Base-by-base conservation (phyloP, 2,329 filamentous ascomycete genomes). In the Sporothrix pseudoabietina region DNA sequence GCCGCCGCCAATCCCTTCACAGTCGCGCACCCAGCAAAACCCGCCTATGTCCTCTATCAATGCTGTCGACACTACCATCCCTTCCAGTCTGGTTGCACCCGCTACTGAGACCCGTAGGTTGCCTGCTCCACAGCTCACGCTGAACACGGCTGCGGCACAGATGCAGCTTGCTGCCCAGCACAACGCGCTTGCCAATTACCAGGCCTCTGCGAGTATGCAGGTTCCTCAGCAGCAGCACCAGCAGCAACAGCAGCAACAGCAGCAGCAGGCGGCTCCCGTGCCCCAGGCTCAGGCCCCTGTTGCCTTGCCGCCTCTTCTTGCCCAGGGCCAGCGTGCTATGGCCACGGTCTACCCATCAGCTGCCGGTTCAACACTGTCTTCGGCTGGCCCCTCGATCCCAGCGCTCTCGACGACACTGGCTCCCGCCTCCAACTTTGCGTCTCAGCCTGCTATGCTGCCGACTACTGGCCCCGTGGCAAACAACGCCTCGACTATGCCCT, bases 111-210 rank as follows among this genome's bases (percentile, higher is more conserved):
- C 81, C 0, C 77, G 80, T 19, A 87, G 92, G 57, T 84, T 94
- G 16, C 89, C 92, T 19, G 86, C 91, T 3, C 92, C 92, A 32
- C 92, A 91, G 75, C 85, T 94, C n/a, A 88, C 90, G 9, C 83
- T 92, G 59, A 87, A 91, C 71, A 89, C 89, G 2, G 83, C 81
- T 73, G 78, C 82, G 44, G 41, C 71, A 6, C 74, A 75, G 22
- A 30, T 57, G 16, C 61, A 71, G 4, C 10, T 47, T 3, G 54
- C 61, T 3, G 19, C 19, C 5, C 68, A 57, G 49, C 65, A 52
- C 35, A 71, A 16, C 39, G 35, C 59, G 14, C 22, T 41, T 26
- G 63, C 54, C 44, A 52, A 30, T 22, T 65, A 57, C 30, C 55
- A 63, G 22, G n/a, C 70, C 9, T 16, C 14, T 41, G 61, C n/a